Base-by-base conservation (phyloP, 805 yeast species). In the Cyberlindnera suaveolens region DNA sequence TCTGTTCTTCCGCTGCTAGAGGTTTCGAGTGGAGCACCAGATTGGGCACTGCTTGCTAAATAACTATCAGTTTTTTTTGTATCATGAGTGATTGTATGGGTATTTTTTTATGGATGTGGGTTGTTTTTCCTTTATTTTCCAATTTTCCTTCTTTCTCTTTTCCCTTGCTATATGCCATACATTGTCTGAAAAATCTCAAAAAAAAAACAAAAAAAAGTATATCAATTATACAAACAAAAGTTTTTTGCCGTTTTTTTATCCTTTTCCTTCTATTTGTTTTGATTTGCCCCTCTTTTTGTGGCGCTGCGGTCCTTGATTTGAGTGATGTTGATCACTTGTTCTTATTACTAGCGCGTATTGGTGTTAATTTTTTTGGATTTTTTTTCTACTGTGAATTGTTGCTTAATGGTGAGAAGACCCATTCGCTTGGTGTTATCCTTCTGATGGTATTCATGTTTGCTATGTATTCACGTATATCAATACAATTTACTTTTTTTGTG, bases 1-100 rank as follows among this genome's bases (percentile, higher is more conserved):
- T 40, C 43, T 58, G 62, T 34, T 46, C 54, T 9, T 38, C 46
- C 16, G 43, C 48, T 9, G 11, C 51, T 13, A 50, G 44, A 43
- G 40, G 42, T 4, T 53, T 53, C 41, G 58, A 56, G 38, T 57
- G 60, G 60, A 35, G 49, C 26, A 49, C 48, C 34, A 49, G 41
- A 29, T 34, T 48, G 23, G 47, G 53, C 27, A 40, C 52, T 32
- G 55, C 49, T 34, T 49, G 38, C 31, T 48, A 29, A 36, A 6
- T 11, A 15, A 9, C 23, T 20, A 20, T 20, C 23, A 20, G 23
- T 20, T 20, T 20, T 20, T 23, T 23, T 23, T 23, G 27, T 23
- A 23, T 23, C 11, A 8, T 23, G 26, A 23, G 27, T 23, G 23
- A 19, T 5, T 19, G 23, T 19, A 19, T 19, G 27, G 27, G 27